phyloP scores from a whole-genome alignment of 257 asterid genomes.

The Solanum paucissectum region DNA sequence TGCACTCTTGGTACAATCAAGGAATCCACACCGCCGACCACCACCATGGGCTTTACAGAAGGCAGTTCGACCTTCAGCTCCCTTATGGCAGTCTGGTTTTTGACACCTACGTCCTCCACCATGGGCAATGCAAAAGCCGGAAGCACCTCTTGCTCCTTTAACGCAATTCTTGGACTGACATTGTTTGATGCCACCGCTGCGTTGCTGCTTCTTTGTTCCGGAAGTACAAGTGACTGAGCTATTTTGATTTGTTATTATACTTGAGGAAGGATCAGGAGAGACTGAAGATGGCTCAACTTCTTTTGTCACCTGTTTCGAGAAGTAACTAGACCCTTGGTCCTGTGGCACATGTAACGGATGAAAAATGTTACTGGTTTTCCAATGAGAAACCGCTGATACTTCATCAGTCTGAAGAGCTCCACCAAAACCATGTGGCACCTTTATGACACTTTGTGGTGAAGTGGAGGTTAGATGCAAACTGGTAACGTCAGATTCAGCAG shows the following conservation, averaged over 20 bases:
- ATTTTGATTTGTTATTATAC: slow-evolving; percentile 46
- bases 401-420: slow-evolving; percentile 25
- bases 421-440: slow-evolving; percentile 7
- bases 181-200: slow-evolving; percentile 39
- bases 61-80: slow-evolving; percentile 95
- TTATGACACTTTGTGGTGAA: slow-evolving; percentile 13
- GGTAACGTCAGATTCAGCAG: slow-evolving; percentile 57
- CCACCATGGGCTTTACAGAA: slow-evolving; percentile 98
- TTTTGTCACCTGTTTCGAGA: slow-evolving; percentile 25
- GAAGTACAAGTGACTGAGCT: slow-evolving; percentile 94
- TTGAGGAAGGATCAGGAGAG: slow-evolving; percentile 47
- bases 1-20: slow-evolving; percentile 89
- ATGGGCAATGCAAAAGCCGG: slow-evolving; percentile 88
- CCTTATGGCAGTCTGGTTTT: slow-evolving; percentile 70
- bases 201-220: slow-evolving; percentile 56
- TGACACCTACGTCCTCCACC: slow-evolving; percentile 96
- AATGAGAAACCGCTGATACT: slow-evolving; percentile 16
- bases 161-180: slow-evolving; percentile 76
- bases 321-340: slow-evolving; percentile 21
- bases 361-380: slow-evolving; percentile 11
- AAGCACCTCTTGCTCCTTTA: slow-evolving; percentile 92
- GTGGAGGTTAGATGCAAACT: slow-evolving; percentile 29
- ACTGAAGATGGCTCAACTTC: slow-evolving; percentile 20
- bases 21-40: slow-evolving; percentile 71
- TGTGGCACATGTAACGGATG: slow-evolving; percentile 18